Evolutionary conservation across 2,329 filamentous ascomycete species (phyloP), one percentile per base, ranked within the genome.

Genomic region (Alternaria longipes): DNA sequence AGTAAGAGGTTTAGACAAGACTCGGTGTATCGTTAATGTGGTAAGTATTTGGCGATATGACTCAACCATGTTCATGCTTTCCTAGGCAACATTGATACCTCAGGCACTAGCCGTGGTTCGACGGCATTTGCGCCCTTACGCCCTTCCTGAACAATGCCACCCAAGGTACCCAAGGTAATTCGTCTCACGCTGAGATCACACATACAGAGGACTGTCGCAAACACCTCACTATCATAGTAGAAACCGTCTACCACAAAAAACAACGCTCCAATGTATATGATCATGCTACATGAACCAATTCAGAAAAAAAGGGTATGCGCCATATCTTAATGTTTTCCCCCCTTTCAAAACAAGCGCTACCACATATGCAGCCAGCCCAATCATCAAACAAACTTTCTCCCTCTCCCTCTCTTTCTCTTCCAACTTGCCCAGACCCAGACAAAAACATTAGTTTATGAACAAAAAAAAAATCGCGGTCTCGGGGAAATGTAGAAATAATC

Each of bases 381-480:
- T 14, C 46, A 50, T 50, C 18, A 16, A 50, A 36, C 30, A 36
- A 32, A 46, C 26, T 49, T 11, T 18, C 6, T 24, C 46, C 1
- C 12, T 34, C 32, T 16, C 32, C 6, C 32, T 36, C 34, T 38
- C 34, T 38, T n/a, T n/a, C 34, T 38, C 28, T 36, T 18, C n/a
- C 36, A 52, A 26, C 46, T 20, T 9, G 20, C 8, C 20, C 46
- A 50, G 4, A 50, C 52, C 34, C 54, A 49, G 36, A 46, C 54
- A 50, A 58, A 40, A 49, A 36, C 20, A 61, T 61, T 61, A 61
- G 20, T 36, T 45, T 60, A 60, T 57, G 47, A 57, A 53, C n/a
- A n/a, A n/a, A 41, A 60, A 30, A 28, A 42, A 36, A 16, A 42
- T 42, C 20, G 40, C 40, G 24, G 18, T 50, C 51, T 36, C 34